phyloP scores from a whole-genome alignment of 148 eudicot species.

The Diospyros lotus region DNA sequence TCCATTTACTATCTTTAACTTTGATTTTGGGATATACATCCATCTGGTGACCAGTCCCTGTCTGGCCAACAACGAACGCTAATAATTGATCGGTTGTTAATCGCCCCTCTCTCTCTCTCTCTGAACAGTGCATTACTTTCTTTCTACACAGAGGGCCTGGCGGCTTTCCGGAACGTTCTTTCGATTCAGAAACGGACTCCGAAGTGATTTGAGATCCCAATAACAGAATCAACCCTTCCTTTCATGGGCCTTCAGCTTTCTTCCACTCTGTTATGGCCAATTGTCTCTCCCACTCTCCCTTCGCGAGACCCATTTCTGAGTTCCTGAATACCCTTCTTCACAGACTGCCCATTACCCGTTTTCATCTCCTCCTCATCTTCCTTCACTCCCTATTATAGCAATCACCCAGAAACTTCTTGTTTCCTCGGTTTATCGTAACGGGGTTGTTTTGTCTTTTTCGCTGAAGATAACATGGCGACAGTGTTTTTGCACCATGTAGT shows the following conservation, averaged over 20 bases:
- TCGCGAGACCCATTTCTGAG: neutral
- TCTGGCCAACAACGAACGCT: too few relatives aligned
- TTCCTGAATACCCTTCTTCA: constrained; percentile 11
- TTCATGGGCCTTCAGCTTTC: constrained; percentile 34
- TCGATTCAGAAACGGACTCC: too few relatives aligned
- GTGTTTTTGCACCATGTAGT: constrained; percentile 92
- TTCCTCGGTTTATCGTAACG: neutral
- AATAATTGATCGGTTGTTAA: too few relatives aligned
- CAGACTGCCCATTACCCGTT: constrained; percentile 45
- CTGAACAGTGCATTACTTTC: too few relatives aligned
- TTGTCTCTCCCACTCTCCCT: constrained; percentile 13
- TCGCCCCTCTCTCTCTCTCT: too few relatives aligned
- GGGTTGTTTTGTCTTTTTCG: neutral
- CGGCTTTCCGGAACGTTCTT: too few relatives aligned
- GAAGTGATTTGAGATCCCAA: too few relatives aligned
- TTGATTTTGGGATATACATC: too few relatives aligned
- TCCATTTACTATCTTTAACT: too few relatives aligned
- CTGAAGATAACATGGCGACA: constrained; percentile 49
- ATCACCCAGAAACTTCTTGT: neutral
- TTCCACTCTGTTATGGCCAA: constrained; percentile 39
- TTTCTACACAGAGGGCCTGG: too few relatives aligned
- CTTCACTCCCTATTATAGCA: constrained; percentile 77
- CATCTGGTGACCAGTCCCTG: too few relatives aligned
- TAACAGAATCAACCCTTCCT: neutral
- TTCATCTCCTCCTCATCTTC: constrained; percentile 62